Evolutionary conservation across 192 early-diverging fungal genomes (phyloP), one percentile per base, ranked within the genome.

Genomic region (Paraglomus brasilianum): DNA sequence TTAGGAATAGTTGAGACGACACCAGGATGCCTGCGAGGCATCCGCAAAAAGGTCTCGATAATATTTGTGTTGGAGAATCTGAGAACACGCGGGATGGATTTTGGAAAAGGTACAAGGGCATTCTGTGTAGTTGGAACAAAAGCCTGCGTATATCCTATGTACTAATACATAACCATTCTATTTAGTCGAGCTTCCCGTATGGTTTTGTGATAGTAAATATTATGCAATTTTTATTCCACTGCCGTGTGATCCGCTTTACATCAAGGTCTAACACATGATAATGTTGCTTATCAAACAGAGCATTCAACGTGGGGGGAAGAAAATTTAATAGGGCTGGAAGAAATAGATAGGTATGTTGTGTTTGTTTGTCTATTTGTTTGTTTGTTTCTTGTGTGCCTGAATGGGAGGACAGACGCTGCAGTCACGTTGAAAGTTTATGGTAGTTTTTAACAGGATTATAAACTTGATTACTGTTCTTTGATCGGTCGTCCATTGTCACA

Each of bases 41-140:
- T 76, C 24, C 44, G 66, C 5, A 76, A 76, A 39, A 76, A 76
- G 49, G 75, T 76, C 1, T 42, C 45, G 39, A 76, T 76, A 11
- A 61, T 72, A 24, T 76, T 76, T 56, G 64, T 72, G 5, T 50
- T 76, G n/a, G 75, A 76, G 38, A 63, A 69, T 68, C 45, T 76
- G 39, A 21, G 46, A 50, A 69, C 63, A 22, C 17, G 49, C 11
- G 56, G 56, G 42, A 46, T 58, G 42, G 71, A 76, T 69, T 72
- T 53, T 62, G 75, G 69, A 45, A 76, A 76, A 53, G 69, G 75
- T 76, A 69, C 1, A 55, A 24, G 4, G 1, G 30, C 0, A 56
- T 66, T 8, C 7, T 41, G 39, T n/a, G 14, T 61, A 61, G 19
- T n/a, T 15, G n/a, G 13, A 58, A 58, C 30, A 39, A n/a, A 38